phyloP scores from a whole-genome alignment of 1,284 basidiomycete species.

The Schizophyllum commune region DNA sequence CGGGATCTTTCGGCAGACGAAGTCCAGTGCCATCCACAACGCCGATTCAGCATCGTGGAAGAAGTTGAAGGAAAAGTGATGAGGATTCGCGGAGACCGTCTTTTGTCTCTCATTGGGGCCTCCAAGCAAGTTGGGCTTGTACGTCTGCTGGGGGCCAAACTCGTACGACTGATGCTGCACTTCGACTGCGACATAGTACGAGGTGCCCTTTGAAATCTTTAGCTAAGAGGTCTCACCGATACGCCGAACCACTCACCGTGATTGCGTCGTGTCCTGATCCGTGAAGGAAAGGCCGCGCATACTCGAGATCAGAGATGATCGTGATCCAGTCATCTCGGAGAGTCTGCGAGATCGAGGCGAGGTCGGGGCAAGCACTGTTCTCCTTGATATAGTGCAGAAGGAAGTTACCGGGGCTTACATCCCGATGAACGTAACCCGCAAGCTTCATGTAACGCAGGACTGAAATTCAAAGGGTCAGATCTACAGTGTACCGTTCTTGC shows the following conservation, averaged over 20 bases:
- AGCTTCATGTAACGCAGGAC: not conserved
- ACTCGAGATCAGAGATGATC: not conserved
- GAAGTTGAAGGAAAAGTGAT: not conserved
- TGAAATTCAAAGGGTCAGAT: too few species aligned
- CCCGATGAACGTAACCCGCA: not conserved
- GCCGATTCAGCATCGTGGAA: not conserved
- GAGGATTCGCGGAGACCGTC: too few species aligned
- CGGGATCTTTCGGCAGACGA: not conserved
- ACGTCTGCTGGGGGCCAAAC: not conserved
- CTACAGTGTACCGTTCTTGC: too few species aligned
- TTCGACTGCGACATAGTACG: not conserved
- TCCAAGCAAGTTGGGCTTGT: not conserved
- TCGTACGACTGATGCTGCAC: not conserved
- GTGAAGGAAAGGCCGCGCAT: too few species aligned
- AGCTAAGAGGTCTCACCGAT: too few species aligned
- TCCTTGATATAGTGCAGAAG: not conserved
- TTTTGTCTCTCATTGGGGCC: too few species aligned
- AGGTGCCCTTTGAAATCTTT: not conserved
- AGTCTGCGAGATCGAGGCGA: not conserved
- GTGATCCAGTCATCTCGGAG: not conserved
- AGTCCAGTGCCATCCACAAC: not conserved
- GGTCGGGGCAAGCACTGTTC: too few species aligned
- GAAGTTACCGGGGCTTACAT: not conserved
- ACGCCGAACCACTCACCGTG: too few species aligned
- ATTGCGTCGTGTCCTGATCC: too few species aligned